These are phyloP conservation scores for Podaxis sp. DNA, from an alignment of 768 basidiomycete species.

Conservation along the genomic window DNA sequence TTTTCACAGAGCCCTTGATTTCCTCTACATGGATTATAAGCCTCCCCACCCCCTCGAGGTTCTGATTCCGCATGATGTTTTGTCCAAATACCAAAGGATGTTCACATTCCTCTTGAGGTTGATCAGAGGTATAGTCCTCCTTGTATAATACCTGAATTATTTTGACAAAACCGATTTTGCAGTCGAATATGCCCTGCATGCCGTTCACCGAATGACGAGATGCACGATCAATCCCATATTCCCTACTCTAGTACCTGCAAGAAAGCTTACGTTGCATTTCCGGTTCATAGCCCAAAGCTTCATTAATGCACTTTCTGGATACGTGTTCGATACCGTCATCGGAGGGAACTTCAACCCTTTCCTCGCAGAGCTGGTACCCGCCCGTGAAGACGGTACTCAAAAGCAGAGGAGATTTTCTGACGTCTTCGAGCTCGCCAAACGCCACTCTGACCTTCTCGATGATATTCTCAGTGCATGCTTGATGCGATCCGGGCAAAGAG, in stretches of 20 bases:
- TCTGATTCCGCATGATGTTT: constrained; percentile 64
- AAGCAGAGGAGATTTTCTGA: constrained; percentile 47
- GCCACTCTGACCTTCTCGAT: constrained; percentile 69
- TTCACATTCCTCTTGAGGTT: constrained; percentile 80
- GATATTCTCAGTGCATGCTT: constrained; percentile 76
- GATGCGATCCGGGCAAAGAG: constrained; percentile 63
- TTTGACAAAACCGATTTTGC: constrained; percentile 4
- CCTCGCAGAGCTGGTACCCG: constrained; percentile 37
- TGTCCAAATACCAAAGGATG: constrained; percentile 85
- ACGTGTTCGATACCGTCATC: constrained; percentile 82
- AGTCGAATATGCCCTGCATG: constrained; percentile 69
- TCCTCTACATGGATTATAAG: constrained; percentile 87
- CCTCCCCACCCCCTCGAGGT: constrained; percentile 77
- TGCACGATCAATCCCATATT: constrained; percentile 46
- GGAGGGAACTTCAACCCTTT: constrained; percentile 75
- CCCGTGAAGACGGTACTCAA: background rate
- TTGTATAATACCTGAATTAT: background rate
- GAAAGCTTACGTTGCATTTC: constrained; percentile 60
- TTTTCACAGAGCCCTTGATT: constrained; percentile 72
- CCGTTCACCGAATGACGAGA: constrained; percentile 64
- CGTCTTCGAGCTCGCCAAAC: constrained; percentile 66
- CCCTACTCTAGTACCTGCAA: constrained; percentile 51
- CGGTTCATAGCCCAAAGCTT: constrained; percentile 76
- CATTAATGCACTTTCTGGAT: constrained; percentile 61
- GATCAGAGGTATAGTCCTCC: constrained; percentile 57